These are phyloP conservation scores for Chimonanthus salicifolius DNA, from an alignment of 164 flowering plant species.

Conservation along the genomic window DNA sequence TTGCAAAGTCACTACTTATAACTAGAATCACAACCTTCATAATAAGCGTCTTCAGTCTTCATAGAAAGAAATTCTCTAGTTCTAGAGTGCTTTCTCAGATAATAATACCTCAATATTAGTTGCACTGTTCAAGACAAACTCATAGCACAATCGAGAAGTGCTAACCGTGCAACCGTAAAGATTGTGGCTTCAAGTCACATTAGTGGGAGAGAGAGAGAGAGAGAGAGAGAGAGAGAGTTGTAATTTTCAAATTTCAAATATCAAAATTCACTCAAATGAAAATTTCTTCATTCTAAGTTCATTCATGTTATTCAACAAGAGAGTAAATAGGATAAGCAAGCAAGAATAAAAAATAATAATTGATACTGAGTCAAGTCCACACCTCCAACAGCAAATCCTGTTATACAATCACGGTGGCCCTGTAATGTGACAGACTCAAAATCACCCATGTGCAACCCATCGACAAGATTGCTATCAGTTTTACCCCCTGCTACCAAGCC, in stretches of 20 bases:
- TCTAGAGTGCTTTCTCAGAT: background rate
- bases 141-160: no score
- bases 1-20: background rate
- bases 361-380: slow-evolving; percentile 6
- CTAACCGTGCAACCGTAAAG: no score
- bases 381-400: slow-evolving; percentile 89
- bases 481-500: slow-evolving; percentile 20
- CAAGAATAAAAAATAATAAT: background rate
- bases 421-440: slow-evolving; percentile 41
- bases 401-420: slow-evolving; percentile 76
- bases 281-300: background rate
- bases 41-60: background rate
- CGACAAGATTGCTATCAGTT: slow-evolving; percentile 29
- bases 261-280: background rate
- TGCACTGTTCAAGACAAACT: background rate
- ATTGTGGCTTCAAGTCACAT: no score
- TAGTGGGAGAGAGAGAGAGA: no score
- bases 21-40: no score
- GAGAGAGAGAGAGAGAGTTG: background rate
- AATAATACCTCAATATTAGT: no score
- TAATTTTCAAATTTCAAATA: background rate
- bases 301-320: no score
- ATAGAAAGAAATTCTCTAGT: background rate
- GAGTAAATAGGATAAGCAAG: background rate
- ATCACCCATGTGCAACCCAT: slow-evolving; percentile 33